Evolutionary conservation across 768 basidiomycete species (phyloP).

Genomic region (Lyophyllum shimeji): DNA sequence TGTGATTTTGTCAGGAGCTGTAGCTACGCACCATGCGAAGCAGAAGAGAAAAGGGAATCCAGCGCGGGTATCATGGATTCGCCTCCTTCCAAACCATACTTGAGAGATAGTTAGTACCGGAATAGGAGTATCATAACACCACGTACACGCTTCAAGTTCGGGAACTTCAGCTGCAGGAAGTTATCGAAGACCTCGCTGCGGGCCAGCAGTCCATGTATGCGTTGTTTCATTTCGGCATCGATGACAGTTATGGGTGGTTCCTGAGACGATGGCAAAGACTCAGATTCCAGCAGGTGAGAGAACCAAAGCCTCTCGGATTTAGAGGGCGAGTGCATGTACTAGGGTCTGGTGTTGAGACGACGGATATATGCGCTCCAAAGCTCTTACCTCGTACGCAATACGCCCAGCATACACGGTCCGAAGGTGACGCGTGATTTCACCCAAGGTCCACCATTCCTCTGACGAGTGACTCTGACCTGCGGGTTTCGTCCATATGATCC

Average conservation of each 20-base stretch:
- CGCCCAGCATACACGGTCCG: conserved; percentile 76
- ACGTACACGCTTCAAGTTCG: conserved; percentile 74
- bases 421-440: conserved; percentile 69
- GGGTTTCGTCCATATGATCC: conserved; percentile 75
- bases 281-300: conserved; percentile 78
- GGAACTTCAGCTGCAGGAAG: conserved; percentile 86
- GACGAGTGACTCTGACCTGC: conserved; percentile 27
- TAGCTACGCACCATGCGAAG: conserved; percentile 49
- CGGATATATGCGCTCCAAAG: neutral
- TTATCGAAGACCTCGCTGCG: conserved; percentile 81
- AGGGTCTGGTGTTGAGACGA: neutral
- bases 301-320: conserved; percentile 91
- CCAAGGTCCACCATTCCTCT: conserved; percentile 62
- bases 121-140: neutral
- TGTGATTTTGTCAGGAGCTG: neutral
- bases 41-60: conserved; percentile 69
- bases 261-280: conserved; percentile 35
- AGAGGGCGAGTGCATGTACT: conserved; percentile 84
- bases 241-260: conserved; percentile 29
- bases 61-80: conserved; percentile 93
- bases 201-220: conserved; percentile 68
- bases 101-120: conserved; percentile 13
- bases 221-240: conserved; percentile 41
- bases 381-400: conserved; percentile 78
- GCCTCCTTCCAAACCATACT: conserved; percentile 89